phyloP scores from a whole-genome alignment of 371 early-diverging fungal species.

The Entomophthora muscae region DNA sequence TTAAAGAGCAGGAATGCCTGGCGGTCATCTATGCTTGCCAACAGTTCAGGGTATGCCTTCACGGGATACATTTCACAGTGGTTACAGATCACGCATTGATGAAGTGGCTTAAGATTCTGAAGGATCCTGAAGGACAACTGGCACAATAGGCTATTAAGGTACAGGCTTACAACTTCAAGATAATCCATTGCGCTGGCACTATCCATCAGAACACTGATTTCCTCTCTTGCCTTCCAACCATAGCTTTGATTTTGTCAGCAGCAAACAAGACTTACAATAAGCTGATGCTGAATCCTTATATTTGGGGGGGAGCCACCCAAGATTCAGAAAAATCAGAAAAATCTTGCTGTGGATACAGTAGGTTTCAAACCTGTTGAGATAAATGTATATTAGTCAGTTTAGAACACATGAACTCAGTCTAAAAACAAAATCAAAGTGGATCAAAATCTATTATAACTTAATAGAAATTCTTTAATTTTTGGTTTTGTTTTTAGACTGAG shows the following conservation, averaged over 20 bases:
- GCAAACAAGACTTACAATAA: neutral
- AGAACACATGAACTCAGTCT: too few relatives aligned
- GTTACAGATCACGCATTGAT: slow-evolving; percentile 15
- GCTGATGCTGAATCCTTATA: too few relatives aligned
- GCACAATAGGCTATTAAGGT: neutral
- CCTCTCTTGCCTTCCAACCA: neutral
- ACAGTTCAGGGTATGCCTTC: slow-evolving; percentile 16
- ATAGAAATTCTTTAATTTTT: too few relatives aligned
- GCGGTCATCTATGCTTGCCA: slow-evolving; percentile 18
- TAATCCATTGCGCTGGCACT: neutral
- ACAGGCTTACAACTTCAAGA: neutral
- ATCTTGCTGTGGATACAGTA: too few relatives aligned
- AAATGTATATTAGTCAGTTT: too few relatives aligned
- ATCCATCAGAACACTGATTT: neutral
- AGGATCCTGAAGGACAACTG: neutral
- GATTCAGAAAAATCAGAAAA: too few relatives aligned
- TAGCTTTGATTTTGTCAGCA: neutral
- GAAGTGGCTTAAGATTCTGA: neutral
- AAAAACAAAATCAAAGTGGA: too few relatives aligned
- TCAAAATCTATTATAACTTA: too few relatives aligned
- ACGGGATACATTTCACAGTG: slow-evolving; percentile 13
- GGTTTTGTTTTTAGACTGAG: too few relatives aligned
- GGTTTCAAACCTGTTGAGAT: too few relatives aligned
- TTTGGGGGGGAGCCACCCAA: too few relatives aligned
- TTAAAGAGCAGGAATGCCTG: slow-evolving; percentile 15